Evolutionary conservation across 208 protist species (phyloP), one percentile per base, ranked within the genome.

Genomic region (Naegleria fowleri): DNA sequence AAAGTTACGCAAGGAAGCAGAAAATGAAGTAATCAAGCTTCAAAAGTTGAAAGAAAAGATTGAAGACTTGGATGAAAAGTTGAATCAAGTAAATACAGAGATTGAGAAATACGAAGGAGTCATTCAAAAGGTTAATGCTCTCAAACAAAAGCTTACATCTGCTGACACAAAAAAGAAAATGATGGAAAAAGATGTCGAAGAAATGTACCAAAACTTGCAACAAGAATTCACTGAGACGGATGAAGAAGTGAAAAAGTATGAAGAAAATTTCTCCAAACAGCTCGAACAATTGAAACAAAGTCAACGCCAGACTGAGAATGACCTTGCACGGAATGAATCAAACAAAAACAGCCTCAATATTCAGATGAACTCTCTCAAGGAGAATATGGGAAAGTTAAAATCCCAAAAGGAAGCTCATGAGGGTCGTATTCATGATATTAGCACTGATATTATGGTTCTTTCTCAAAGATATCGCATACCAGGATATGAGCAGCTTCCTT

Each of bases 1-100:
- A 39, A 83, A 92, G 51, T 59, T 94, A 11, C 5, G 59, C 38
- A 52, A 89, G 39, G 86, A 89, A 41, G 39, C 33, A n/a, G 48
- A 89, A 67, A 75, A 5, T 6, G 86, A 89, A 67, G 39, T 40
- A 22, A 5, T 41, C 7, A 89, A 89, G 25, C 6, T 89, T 25
- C 22, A 55, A 41, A 36, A 52, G 36, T 41, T 89, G 13, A 67
- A 67, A n/a, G 25, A 52, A 38, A 52, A 67, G 19, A 89, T 59
- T 38, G 25, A 33, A 40, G 13, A 89, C 6, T 36, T 75, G 9
- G 86, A 89, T 22, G 5, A 15, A 75, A 40, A 89, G 25, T 41
- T 89, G 33, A 5, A 39, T n/a, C n/a, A 52, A n/a, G 29, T 67
- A 13, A n/a, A 67, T n/a, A 0, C 19, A 22, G 22, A 67, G 5